A percentile compares a stretch with the other conserved stretches of the same genome.
These are phyloP conservation scores for Boletus barrowsii DNA, from an alignment of 768 basidiomycete genomes.

Conservation along the genomic window DNA sequence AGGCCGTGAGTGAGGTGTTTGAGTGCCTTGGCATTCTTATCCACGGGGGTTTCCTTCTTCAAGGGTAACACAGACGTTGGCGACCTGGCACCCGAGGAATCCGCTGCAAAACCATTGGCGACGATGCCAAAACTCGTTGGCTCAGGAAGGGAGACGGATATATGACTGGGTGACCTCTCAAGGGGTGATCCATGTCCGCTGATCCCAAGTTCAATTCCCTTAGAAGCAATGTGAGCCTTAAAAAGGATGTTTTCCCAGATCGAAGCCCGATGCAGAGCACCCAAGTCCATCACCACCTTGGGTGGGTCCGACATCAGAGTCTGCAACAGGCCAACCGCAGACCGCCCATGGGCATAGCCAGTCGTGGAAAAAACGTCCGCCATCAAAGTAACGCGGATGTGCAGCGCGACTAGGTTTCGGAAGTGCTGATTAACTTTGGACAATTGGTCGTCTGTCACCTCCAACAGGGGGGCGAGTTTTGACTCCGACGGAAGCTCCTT, in stretches of 20 bases:
- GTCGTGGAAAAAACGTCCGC: constrained; percentile 86
- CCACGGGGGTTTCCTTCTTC: constrained; percentile 45
- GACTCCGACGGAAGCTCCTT: constrained; percentile 48
- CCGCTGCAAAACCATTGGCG: constrained; percentile 29
- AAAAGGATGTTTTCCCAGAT: constrained; percentile 87
- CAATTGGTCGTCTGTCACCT: constrained; percentile 46
- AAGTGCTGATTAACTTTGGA: constrained; percentile 59
- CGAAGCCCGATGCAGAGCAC: constrained; percentile 74
- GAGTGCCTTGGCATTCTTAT: constrained; percentile 70
- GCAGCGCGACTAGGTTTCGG: constrained; percentile 67
- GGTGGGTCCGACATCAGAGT: constrained; percentile 64
- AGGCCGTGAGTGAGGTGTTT: constrained; percentile 79
- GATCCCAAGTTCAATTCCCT: constrained; percentile 50
- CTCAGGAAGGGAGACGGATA: constrained; percentile 41
- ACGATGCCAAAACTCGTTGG: constrained; percentile 31
- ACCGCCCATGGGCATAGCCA: constrained; percentile 77
- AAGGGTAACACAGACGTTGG: constrained; percentile 27
- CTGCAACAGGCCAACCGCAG: constrained; percentile 70
- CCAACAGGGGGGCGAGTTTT: constrained; percentile 63
- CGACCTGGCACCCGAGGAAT: constrained; percentile 20
- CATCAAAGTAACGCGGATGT: constrained; percentile 77
- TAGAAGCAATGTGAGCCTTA: constrained; percentile 52
- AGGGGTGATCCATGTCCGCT: constrained; percentile 45
- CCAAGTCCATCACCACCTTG: constrained; percentile 68
- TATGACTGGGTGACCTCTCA: constrained; percentile 46